phyloP scores from a whole-genome alignment of 805 yeast species.

The Myxozyma neotropica region DNA sequence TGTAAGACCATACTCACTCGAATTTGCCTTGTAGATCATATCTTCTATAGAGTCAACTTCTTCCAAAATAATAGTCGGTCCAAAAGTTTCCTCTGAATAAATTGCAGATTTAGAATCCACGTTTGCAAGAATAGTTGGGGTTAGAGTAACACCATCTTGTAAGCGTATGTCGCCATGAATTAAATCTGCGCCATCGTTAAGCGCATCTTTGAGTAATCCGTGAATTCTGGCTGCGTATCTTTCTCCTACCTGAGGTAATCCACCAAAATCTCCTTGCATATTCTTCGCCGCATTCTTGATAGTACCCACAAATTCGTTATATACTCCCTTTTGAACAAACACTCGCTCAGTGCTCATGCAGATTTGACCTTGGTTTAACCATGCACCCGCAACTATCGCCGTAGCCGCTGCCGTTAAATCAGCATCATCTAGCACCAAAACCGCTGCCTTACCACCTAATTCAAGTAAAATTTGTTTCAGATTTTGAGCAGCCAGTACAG shows the following conservation, averaged over 20 bases:
- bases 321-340: constrained; percentile 73
- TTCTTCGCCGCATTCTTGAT: constrained; percentile 75
- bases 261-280: constrained; percentile 66
- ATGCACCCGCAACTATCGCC: constrained; percentile 72
- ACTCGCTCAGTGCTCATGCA: constrained; percentile 92
- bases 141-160: constrained; percentile 58
- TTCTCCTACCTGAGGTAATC: constrained; percentile 64
- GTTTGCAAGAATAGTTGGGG: constrained; percentile 80
- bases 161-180: constrained; percentile 52
- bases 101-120: constrained; percentile 67
- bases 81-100: constrained; percentile 83
- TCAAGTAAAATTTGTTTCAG: constrained; percentile 82
- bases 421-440: constrained; percentile 73
- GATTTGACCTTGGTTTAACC: constrained; percentile 89
- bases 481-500: constrained; percentile 66
- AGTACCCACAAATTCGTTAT: constrained; percentile 60
- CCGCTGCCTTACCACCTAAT: constrained; percentile 86
- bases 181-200: constrained; percentile 55
- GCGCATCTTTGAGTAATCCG: constrained; percentile 52
- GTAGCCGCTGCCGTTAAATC: constrained; percentile 66
- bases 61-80: constrained; percentile 79
- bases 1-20: constrained; percentile 80
- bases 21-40: constrained; percentile 72
- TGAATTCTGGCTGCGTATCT: constrained; percentile 53
- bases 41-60: constrained; percentile 75